Base-by-base conservation (phyloP, 2,329 filamentous ascomycete genomes). In the Amauroascus niger region DNA sequence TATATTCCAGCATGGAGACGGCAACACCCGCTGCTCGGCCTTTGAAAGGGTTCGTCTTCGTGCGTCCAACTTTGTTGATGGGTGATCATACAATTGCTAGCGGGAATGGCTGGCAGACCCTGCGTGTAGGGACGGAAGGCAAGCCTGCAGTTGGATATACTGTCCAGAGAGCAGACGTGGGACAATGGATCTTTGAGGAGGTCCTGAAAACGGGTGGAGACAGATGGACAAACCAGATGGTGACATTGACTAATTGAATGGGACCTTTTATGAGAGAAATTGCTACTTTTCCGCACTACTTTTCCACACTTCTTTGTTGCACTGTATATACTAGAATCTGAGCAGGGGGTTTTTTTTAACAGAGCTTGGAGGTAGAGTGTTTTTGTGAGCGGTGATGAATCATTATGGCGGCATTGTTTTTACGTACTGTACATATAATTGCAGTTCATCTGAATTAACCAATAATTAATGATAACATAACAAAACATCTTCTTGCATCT, bases 181-280 rank as follows among this genome's bases (percentile, higher is more conserved):
- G 64, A 6, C 50, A 60, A 32, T 66, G 63, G 61, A 58, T 67
- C 18, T 66, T 62, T 52, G 57, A 63, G 45, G 59, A 65, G 54
- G 48, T 64, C 20, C 52, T 66, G 24, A 54, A 39, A 16, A 48
- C 56, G 32, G 54, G 49, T 14, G 55, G 55, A 32, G 57, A 59
- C 26, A 57, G 51, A 9, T 62, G 57, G 54, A 49, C 59, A 16
- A 60, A 61, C 22, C 54, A 63, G 52, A 61, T 60, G 54, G 60
- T 63, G 11, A 58, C 61, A 6, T 52, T 64, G 44, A 62, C 60
- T 14, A 53, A 26, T 20, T 60, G 28, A 56, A 39, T 18, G 4
- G 13, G 33, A 6, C 28, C 28, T 35, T 6, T 35, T 6, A 6
- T 35, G 32, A 11, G 32, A 35, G 32, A 4, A 35, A 3, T 35